Evolutionary conservation across 768 basidiomycete genomes (phyloP), one percentile per base, ranked within the genome.

Genomic region (Leucocoprinus birnbaumii): DNA sequence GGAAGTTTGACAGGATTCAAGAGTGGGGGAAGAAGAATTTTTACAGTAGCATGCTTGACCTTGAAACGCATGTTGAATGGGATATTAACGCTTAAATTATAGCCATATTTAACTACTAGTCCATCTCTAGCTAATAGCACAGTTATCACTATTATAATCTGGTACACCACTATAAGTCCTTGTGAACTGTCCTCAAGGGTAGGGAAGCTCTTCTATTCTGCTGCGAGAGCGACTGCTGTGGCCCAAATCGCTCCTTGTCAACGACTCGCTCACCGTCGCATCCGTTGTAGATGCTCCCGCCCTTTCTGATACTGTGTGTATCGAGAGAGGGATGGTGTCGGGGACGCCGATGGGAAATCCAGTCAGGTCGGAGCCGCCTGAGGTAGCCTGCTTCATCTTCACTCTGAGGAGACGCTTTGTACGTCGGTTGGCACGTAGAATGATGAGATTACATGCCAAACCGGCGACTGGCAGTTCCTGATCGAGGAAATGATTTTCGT

Each of bases 1-100:
- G 63, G 44, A 60, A 63, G 24, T 65, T 59, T 22, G 59, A 62
- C 1, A 58, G 31, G 53, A 47, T 65, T 3, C 55, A 49, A 25
- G 59, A 63, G 38, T 65, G 64, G 64, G 59, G 51, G 9, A 43
- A 51, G 41, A 56, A 59, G 21, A 56, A 53, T 22, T 53, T 44
- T 21, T 53, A 53, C 22, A 24, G 43, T 24, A 35, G 25, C 7
- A 45, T 53, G 31, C 42, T 44, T 13, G 43, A 53, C 26, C 34
- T 53, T 43, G 26, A 10, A 6, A 43, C 42, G 7, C 51, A 53
- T 44, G 51, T 44, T 16, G 51, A 53, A 21, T 53, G 51, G 51
- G 51, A 44, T 22, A 44, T 53, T 22, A 37, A 53, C 22, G 42
- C 18, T 11, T 53, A 45, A 40, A 14, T 19, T 27, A 34, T 37